Base-by-base conservation (phyloP, 345 rosid genomes). In the Gossypium herbaceum region DNA sequence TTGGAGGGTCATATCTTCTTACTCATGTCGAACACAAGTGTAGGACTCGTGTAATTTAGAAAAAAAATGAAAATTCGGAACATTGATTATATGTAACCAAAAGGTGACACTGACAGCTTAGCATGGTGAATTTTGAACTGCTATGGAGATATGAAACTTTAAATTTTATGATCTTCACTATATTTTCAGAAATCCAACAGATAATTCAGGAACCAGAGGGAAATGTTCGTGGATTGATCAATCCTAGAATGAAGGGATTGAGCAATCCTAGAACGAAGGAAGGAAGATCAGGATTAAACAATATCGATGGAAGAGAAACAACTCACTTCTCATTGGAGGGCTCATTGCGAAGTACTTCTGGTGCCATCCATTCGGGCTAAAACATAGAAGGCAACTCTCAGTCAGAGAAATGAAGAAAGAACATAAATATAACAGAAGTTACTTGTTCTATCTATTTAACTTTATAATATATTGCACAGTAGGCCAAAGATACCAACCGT, bases 331-430 rank as follows among this genome's bases (percentile, higher is more conserved):
- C 98, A 83, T 94, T 91, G 48, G 98, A 94, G 64, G 88, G 94
- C 73, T 92, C 97, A 68, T 92, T 94, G 70, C 98, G 93, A 75
- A 94, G 97, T 84, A 92, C 97, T 86, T 94, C 98, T 6, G 97
- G 98, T 74, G 98, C 97, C 97, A 94, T 94, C 98, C 98, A 94
- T 80, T 92, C 98, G 7, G 98, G 97, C 98, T 94, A 74, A 47
- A 81, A 85, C 16, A 78, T 65, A 16, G 58, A 73, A 86, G 61
- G 73, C 12, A 69, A 73, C 27, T 72, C 27, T 69, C 70, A 16
- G 76, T 86, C 76, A 86, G 83, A 69, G 54, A 74, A 12, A 55
- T 22, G 16, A 2, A 72, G 51, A 16, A 77, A 71, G 72, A 3
- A 54, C 9, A 66, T 3, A 16, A 20, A 76, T 34, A 73, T 17